Base-by-base conservation (phyloP, 2,329 filamentous ascomycete species). In the Phyllosticta capitalensis region DNA sequence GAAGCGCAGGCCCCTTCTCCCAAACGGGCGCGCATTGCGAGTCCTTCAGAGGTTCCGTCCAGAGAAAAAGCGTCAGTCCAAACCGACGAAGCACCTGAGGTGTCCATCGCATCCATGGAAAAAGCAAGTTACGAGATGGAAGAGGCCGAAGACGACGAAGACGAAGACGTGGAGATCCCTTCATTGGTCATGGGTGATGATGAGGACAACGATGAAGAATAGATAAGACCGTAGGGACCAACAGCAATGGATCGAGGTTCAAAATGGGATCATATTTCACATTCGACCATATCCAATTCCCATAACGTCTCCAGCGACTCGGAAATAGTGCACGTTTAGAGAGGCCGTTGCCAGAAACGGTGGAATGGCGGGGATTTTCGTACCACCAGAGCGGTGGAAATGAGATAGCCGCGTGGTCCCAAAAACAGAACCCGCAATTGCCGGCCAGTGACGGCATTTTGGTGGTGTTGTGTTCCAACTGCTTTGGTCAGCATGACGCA, bases 151-250 rank as follows among this genome's bases (percentile, higher is more conserved):
- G 58, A 60, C 17, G 49, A 60, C 14, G 58, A n/a, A n/a, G n/a
- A 56, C 21, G 56, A 22, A 4, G 58, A 60, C 49, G 50, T 60
- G 21, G 58, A 60, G 12, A 55, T 60, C 12, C 58, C 58, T 20
- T 56, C 58, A 3, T 22, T 60, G 49, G 33, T 60, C 7, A 60
- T 60, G 54, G 54, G 52, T 3, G 49, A 54, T 5, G 58, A 60
- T 28, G 58, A 60, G 17, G 54, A 53, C 6, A 49, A 53, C 5
- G 58, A 60, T 4, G 54, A 52, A 22, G 38, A 49, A 54, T 26
- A 54, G 14, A 19, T 52, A 45, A 45, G 38, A n/a, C 38, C 12
- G n/a, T 45, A 5, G 6, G 5, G n/a, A 3, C 38, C 5, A 6
- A n/a, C 12, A 45, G 14, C 17, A 5, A n/a, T 45, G 38, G 28